Evolutionary conservation across 805 yeast genomes (phyloP), one percentile per base, ranked within the genome.

Genomic region (Pichia phayaonensis): DNA sequence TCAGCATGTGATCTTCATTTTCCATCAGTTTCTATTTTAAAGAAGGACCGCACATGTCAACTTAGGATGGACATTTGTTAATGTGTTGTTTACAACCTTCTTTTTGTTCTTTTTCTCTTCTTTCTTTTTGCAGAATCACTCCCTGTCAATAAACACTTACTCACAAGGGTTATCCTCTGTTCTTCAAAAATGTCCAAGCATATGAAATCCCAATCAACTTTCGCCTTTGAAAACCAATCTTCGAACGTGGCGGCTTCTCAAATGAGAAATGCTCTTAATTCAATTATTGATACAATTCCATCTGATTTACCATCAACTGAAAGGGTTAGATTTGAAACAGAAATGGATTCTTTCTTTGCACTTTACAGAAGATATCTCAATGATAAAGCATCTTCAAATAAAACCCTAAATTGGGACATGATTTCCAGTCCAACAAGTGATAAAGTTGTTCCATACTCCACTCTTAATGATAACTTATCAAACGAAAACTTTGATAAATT

Each of bases 181-280:
- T 29, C 20, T n/a, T 4, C 11, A 7, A 23, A 15, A 41, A 65
- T 63, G 62, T 60, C 66, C 38, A 83, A 80, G 63, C 90, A 84
- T 69, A 72, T 72, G 59, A 84, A 84, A 68, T 76, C 86, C 41
- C 90, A 84, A 67, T 79, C 86, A 47, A 79, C 89, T 42, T 84
- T 83, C 79, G 96, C 96, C 22, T 92, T 94, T 63, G 99, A 92
- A 70, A 87, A 87, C 73, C 87, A 95, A 56, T 88, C 96, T 45
- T 88, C 96, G 50, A 87, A 87, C 56, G 94, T 90, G 55, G 96
- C 98, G 27, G 97, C 98, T 7, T 85, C 95, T 56, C 97, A 89
- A 71, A 94, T 92, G 98, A 84, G 98, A 66, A 92, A 94, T 68
- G 92, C 95, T 1, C 79, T 94, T 70, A 92, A 92, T 78, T 80